These are phyloP conservation scores for Lupinus albus DNA, from an alignment of 306 rosid species.

Conservation along the genomic window DNA sequence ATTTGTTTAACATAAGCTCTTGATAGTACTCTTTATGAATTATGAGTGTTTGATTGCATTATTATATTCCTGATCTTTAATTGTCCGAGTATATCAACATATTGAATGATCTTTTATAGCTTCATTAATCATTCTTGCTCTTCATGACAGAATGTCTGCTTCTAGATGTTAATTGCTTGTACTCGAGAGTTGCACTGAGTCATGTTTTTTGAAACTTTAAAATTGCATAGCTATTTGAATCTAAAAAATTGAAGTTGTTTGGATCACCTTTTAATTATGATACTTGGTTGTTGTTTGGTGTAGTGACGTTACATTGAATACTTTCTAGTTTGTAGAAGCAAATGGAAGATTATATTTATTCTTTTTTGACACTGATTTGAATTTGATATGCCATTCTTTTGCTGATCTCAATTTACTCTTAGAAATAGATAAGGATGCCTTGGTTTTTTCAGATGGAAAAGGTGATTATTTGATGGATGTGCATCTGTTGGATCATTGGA, in stretches of 20 bases:
- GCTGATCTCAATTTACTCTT: background rate
- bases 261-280: background rate
- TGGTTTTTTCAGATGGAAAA: background rate
- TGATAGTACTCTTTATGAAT: constrained; percentile 32
- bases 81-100: background rate
- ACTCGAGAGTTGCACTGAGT: too few relatives aligned
- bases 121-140: background rate
- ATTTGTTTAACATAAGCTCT: background rate
- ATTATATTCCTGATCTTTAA: background rate
- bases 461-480: background rate
- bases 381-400: constrained; percentile 13
- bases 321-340: background rate
- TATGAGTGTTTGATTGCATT: background rate
- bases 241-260: background rate
- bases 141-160: background rate
- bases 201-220: too few relatives aligned
- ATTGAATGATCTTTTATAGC: background rate
- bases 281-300: background rate
- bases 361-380: background rate
- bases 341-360: background rate
- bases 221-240: background rate
- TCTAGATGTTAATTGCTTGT: too few relatives aligned
- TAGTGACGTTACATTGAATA: background rate
- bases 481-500: constrained; percentile 15
- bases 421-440: background rate